These are phyloP conservation scores for Neoarthrinium moseri DNA, from an alignment of 2,329 filamentous ascomycete species.

Conservation along the genomic window DNA sequence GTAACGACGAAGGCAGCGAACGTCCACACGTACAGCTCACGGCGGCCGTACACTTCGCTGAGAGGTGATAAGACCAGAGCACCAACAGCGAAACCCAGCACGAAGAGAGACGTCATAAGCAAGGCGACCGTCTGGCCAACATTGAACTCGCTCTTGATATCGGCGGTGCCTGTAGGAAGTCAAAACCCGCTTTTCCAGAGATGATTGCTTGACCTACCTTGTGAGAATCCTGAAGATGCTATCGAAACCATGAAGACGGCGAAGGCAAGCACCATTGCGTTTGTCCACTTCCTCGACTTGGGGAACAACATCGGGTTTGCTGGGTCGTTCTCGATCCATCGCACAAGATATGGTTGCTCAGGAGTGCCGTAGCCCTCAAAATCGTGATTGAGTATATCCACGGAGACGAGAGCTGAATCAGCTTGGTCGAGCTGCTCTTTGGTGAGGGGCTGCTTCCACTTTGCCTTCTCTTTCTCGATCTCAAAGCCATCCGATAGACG, in stretches of 20 bases:
- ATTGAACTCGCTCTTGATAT: constrained; percentile 36
- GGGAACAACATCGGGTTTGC: constrained; percentile 40
- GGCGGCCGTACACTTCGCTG: constrained; percentile 29
- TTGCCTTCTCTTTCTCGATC: constrained; percentile 13
- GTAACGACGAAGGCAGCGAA: constrained; percentile 8
- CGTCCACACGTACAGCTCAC: constrained; percentile 11
- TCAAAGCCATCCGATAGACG: constrained; percentile 15
- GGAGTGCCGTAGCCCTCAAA: constrained; percentile 40
- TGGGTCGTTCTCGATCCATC: constrained; percentile 44
- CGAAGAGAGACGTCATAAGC: constrained; percentile 27
- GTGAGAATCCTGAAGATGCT: constrained; percentile 35
- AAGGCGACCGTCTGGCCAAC: constrained; percentile 37
- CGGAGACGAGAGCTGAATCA: constrained; percentile 13
- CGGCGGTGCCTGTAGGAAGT: constrained; percentile 25
- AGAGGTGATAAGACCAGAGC: constrained; percentile 29
- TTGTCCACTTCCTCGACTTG: constrained; percentile 37
- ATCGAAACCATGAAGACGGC: constrained; percentile 41
- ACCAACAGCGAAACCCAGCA: constrained; percentile 26
- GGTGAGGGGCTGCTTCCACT: constrained; percentile 14
- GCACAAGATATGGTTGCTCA: constrained; percentile 41
- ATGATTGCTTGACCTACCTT: constrained; percentile 17
- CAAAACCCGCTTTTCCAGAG: not conserved
- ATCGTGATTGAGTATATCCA: constrained; percentile 30
- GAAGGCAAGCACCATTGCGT: constrained; percentile 36
- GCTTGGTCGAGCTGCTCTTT: constrained; percentile 14